Evolutionary conservation across 345 rosid genomes (phyloP).

Genomic region (Corymbia maculata): DNA sequence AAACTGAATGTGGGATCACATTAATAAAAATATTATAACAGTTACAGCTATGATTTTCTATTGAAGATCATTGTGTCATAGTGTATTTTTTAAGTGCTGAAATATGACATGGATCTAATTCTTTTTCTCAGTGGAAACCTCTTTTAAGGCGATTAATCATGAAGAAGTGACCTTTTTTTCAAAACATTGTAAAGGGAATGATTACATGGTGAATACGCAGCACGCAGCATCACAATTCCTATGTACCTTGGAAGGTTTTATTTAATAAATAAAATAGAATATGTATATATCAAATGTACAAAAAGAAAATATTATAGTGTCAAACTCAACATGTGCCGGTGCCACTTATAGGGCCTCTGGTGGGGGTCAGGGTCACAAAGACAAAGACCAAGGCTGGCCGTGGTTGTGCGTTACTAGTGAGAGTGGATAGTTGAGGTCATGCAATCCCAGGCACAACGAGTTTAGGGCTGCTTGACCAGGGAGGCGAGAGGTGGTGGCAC

Average conservation of each 20-base stretch:
- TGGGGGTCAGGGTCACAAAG: not conserved
- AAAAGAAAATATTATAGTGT: not conserved
- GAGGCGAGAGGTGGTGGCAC: not conserved
- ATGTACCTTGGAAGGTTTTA: not conserved
- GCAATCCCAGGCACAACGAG: no score
- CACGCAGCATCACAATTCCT: not conserved
- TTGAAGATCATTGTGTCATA: not conserved
- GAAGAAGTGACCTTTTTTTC: not conserved
- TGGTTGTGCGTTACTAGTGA: rapidly evolving
- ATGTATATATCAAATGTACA: not conserved
- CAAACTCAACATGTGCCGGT: not conserved
- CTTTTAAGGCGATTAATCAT: not conserved
- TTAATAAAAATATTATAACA: no score
- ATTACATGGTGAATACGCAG: not conserved
- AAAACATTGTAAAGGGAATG: not conserved
- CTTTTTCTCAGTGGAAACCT: not conserved
- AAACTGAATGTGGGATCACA: no score
- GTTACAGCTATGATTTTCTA: not conserved
- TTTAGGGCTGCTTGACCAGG: not conserved
- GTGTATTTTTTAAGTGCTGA: not conserved
- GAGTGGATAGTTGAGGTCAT: not conserved
- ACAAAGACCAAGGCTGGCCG: not conserved
- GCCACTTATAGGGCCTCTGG: not conserved
- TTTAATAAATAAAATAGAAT: not conserved
- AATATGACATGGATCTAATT: not conserved